Conservation (phyloP, 2,329 filamentous ascomycete genomes). For the Tolypocladium tundrense region DNA sequence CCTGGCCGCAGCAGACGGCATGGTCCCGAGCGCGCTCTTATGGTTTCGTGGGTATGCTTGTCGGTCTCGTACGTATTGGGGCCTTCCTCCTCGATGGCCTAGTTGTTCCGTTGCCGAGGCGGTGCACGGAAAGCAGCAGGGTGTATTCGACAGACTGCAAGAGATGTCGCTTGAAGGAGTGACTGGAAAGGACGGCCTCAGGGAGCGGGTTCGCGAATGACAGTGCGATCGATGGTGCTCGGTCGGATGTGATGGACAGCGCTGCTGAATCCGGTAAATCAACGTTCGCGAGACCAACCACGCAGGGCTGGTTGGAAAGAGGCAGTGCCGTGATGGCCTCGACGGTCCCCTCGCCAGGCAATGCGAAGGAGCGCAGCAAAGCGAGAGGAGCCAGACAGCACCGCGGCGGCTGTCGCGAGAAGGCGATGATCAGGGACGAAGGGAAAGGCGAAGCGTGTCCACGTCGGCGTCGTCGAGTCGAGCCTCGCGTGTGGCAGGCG, state of each 20-base stretch:
- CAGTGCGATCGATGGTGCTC: slow-evolving; percentile 5
- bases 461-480: slow-evolving; percentile 7
- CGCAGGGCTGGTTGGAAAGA: slow-evolving; percentile 8
- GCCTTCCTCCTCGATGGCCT: not conserved
- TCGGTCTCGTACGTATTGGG: not conserved
- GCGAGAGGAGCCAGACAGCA: slow-evolving; percentile 1
- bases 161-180: slow-evolving; percentile 2
- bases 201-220: slow-evolving; percentile 9
- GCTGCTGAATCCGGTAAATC: slow-evolving; percentile 38
- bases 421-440: slow-evolving; percentile 8
- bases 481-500: slow-evolving; percentile 5
- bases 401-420: slow-evolving; percentile 1
- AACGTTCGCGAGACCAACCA: slow-evolving; percentile 7
- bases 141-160: not conserved
- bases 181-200: slow-evolving; percentile 5
- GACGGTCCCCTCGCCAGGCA: slow-evolving; percentile 3
- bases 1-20: slow-evolving; percentile 52
- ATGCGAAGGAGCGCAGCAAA: not conserved
- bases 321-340: slow-evolving; percentile 2
- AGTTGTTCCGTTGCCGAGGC: not conserved
- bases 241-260: slow-evolving; percentile 30
- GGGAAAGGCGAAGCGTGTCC: slow-evolving; percentile 5
- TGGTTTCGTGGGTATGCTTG: not conserved
- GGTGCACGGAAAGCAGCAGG: not conserved
- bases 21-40: slow-evolving; percentile 22